A percentile compares a stretch with the other conserved stretches of the same genome.
These are phyloP conservation scores for Choanephora cucurbitarum DNA, from an alignment of 371 early-diverging fungal species.

Conservation along the genomic window DNA sequence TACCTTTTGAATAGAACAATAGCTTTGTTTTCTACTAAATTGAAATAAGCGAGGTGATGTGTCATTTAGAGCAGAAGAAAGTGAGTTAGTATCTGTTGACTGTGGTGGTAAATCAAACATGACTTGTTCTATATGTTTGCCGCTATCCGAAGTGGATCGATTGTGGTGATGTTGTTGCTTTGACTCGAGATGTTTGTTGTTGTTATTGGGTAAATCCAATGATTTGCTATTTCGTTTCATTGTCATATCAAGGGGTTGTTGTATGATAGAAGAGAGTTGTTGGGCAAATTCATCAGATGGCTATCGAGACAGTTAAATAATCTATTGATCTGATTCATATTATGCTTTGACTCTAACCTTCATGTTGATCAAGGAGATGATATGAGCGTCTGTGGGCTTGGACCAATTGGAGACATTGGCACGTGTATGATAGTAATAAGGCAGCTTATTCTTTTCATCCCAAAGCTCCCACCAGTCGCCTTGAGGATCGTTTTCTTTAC, in stretches of 20 bases:
- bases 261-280: constrained; percentile 3
- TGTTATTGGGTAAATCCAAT: constrained; percentile 27
- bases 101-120: background rate
- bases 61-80: constrained; percentile 7
- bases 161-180: no score
- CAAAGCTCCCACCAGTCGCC: constrained; percentile 96
- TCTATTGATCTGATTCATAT: no score
- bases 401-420: constrained; percentile 88
- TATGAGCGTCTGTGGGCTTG: constrained; percentile 69
- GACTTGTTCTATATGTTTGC: background rate
- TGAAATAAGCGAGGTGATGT: no score
- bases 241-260: constrained; percentile 1
- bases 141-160: background rate
- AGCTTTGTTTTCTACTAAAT: constrained; percentile 23
- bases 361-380: constrained; percentile 79
- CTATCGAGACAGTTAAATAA: no score
- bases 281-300: constrained; percentile 16
- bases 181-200: no score
- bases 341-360: no score
- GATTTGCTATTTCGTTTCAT: constrained; percentile 41
- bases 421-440: constrained; percentile 88
- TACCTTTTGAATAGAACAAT: constrained; percentile 23
- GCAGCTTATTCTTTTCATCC: constrained; percentile 79
- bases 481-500: constrained; percentile 49
- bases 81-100: background rate